Conservation (phyloP, 139 green algal genomes). For the Chlamydomonas applanata region DNA sequence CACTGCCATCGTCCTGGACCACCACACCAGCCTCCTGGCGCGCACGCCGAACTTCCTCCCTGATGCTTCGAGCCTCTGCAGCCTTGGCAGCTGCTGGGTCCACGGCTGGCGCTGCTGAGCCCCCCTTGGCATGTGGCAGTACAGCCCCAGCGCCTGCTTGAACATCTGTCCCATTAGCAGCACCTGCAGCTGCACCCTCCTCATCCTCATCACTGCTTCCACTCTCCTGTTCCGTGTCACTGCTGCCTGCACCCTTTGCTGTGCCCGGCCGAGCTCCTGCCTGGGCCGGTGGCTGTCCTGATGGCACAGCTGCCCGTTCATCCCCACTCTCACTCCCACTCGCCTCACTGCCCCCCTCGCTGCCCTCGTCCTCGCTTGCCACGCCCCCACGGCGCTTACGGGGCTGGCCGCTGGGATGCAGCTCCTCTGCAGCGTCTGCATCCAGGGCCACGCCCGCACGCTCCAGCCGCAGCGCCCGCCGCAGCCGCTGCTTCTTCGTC, state of each 20-base stretch:
- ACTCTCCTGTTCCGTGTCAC: too few species aligned
- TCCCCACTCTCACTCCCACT: slow-evolving; percentile 11
- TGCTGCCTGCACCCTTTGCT: too few species aligned
- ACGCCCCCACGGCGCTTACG: background rate
- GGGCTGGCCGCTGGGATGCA: background rate
- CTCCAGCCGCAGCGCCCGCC: slow-evolving; percentile 57
- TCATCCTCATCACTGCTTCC: too few species aligned
- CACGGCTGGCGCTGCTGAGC: slow-evolving; percentile 51
- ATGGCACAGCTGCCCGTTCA: background rate
- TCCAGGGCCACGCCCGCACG: slow-evolving; percentile 41
- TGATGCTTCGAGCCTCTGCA: background rate
- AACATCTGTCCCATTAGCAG: slow-evolving; percentile 47
- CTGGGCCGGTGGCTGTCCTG: too few species aligned
- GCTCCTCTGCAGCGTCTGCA: background rate
- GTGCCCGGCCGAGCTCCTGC: too few species aligned
- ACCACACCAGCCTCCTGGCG: background rate
- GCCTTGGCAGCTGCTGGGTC: background rate
- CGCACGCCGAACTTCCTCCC: slow-evolving; percentile 1
- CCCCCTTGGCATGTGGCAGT: slow-evolving; percentile 63
- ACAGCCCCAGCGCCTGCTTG: slow-evolving; percentile 7
- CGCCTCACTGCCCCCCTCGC: background rate
- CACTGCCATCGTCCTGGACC: background rate
- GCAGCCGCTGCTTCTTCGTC: slow-evolving; percentile 74
- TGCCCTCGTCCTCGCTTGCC: background rate
- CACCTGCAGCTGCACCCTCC: background rate